Base-by-base conservation (phyloP, 2,329 filamentous ascomycete genomes). In the Pseudogymnoascus sp. region DNA sequence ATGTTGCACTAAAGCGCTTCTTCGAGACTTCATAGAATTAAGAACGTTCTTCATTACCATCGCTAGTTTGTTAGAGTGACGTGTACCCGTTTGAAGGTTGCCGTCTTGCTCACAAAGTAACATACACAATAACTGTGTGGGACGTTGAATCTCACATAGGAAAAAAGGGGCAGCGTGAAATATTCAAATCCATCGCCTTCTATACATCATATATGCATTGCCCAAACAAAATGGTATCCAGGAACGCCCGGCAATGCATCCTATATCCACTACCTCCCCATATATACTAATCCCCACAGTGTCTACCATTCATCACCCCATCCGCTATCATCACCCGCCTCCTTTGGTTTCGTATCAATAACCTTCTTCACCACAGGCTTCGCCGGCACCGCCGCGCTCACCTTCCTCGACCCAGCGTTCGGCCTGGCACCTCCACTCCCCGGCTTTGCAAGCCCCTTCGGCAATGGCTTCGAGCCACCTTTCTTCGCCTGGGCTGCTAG, bases 401-500 rank as follows among this genome's bases (percentile, higher is more conserved):
- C 59, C 60, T 72, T 71, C 66, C 73, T 73, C 25, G 66, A 64
- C 7, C 65, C 63, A 39, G 65, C 58, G n/a, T 65, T 64, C 15
- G 74, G 74, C 62, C 77, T 73, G 62, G 72, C 72, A 3, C 71
- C 66, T 8, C 69, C 69, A 0, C 57, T 38, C 66, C 73, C 65
- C 2, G 82, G 69, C 74, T 95, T 96, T 1, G 79, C 76, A 25
- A 97, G 72, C 0, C 93, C 93, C 75, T 96, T 99, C 0, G 93
- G 92, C 60, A 97, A 71, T 2, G 87, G 77, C 66, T 89, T 94
- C 1, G 74, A 68, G 61, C 41, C 70, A 59, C 62, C 73, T 69
- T 80, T 80, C 64, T 88, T 83, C 5, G 88, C 85, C 71, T 97
- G 91, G 11, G 92, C 91, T 11, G 90, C 91, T 20, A 97, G 75